Evolutionary conservation across 73 alveolate species (phyloP).

Genomic region (Paramecium biaurelia): DNA sequence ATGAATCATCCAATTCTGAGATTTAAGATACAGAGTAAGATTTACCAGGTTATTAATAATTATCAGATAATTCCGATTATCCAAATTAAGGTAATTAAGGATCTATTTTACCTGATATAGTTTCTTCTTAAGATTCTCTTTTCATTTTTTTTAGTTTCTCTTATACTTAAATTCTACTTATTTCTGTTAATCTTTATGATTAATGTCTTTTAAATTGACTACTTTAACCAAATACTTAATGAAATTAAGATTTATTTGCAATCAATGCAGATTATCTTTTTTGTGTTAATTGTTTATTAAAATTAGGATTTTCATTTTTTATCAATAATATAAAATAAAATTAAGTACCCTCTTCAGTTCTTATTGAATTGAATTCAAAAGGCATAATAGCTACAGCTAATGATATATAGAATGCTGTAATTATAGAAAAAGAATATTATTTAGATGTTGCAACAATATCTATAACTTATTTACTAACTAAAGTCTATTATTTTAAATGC

Average conservation of each 20-base stretch:
- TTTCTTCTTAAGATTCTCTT: neutral
- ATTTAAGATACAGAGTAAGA: neutral
- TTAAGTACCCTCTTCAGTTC: neutral
- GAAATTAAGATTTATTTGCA: neutral
- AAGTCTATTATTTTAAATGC: neutral
- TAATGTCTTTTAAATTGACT: neutral
- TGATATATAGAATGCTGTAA: conserved; percentile 7
- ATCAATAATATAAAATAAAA: neutral
- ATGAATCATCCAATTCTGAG: neutral
- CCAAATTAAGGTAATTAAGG: neutral
- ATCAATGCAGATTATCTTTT: neutral
- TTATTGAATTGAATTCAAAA: neutral
- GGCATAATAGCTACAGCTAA: neutral
- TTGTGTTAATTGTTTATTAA: neutral
- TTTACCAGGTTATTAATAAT: neutral
- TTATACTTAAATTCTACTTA: neutral
- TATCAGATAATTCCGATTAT: neutral
- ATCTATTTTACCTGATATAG: neutral
- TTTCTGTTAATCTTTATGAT: neutral
- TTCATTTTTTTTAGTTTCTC: neutral
- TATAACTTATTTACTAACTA: neutral
- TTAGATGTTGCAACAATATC: neutral
- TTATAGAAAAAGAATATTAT: neutral
- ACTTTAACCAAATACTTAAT: neutral
- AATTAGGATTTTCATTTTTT: conserved; percentile 21